phyloP scores from a whole-genome alignment of 768 basidiomycete genomes.

The Auricularia sp. region DNA sequence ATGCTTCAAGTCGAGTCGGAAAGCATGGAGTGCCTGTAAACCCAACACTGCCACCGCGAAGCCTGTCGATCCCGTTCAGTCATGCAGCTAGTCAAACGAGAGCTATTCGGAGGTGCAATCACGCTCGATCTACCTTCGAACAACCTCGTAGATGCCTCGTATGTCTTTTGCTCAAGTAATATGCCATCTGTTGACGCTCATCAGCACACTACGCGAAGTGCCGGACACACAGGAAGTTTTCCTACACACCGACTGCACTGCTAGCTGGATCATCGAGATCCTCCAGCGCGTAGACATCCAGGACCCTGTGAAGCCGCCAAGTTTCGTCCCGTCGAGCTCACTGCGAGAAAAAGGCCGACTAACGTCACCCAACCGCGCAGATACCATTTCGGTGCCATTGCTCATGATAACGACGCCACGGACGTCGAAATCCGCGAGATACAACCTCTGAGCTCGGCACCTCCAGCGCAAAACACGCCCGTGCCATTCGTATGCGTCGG shows the following conservation, averaged over 20 bases:
- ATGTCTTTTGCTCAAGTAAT: constrained; percentile 20
- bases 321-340: constrained; percentile 26
- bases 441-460: constrained; percentile 25
- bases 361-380: constrained; percentile 32
- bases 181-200: not conserved
- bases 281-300: constrained; percentile 57
- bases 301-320: constrained; percentile 54
- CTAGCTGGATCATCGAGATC: constrained; percentile 79
- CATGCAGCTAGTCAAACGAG: constrained; percentile 18
- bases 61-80: not conserved
- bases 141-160: constrained; percentile 78
- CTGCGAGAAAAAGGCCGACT: no score
- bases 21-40: not conserved
- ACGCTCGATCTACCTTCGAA: constrained; percentile 38
- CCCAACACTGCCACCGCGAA: not conserved
- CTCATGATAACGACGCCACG: constrained; percentile 77
- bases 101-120: constrained; percentile 86
- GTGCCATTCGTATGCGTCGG: constrained; percentile 56
- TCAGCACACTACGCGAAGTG: constrained; percentile 54
- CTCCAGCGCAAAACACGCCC: constrained; percentile 35
- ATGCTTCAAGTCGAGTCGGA: not conserved
- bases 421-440: constrained; percentile 36
- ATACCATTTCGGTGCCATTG: constrained; percentile 83
- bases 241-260: constrained; percentile 53
- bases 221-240: constrained; percentile 95